Conservation (phyloP, 805 yeast species). For the Cyberlindnera xylosilytica region DNA sequence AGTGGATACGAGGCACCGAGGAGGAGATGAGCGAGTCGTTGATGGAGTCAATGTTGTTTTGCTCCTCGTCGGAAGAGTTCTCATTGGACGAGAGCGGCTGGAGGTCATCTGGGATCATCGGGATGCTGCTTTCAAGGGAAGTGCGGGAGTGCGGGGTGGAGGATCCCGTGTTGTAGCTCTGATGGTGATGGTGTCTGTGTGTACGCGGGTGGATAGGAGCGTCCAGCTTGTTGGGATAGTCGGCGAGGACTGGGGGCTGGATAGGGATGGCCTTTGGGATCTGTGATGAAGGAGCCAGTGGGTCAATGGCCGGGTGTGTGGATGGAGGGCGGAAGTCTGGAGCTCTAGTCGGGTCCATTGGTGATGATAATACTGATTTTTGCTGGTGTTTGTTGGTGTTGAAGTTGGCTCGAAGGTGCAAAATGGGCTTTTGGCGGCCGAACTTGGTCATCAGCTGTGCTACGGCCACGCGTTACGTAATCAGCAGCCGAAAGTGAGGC, state of each 20-base stretch:
- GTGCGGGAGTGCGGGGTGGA: constrained; percentile 17
- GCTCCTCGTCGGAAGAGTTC: constrained; percentile 34
- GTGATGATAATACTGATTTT: neutral
- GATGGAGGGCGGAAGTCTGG: constrained; percentile 89
- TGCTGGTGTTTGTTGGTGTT: neutral
- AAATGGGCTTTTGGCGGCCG: constrained; percentile 2
- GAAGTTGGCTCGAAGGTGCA: neutral
- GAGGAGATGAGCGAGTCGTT: constrained; percentile 22
- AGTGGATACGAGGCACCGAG: constrained; percentile 31
- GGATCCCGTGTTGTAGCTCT: constrained; percentile 14
- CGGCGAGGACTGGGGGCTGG: constrained; percentile 75
- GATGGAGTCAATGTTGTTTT: constrained; percentile 11
- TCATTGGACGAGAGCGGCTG: constrained; percentile 48
- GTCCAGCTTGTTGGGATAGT: constrained; percentile 64
- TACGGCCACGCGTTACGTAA: too few species aligned
- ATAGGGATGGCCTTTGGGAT: constrained; percentile 78
- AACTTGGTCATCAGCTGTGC: constrained; percentile 14
- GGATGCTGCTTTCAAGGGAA: constrained; percentile 35
- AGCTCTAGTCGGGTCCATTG: constrained; percentile 91
- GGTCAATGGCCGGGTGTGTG: constrained; percentile 46
- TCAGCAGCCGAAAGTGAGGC: neutral
- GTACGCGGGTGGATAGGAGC: constrained; percentile 58
- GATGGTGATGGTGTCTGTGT: constrained; percentile 27
- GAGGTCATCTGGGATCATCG: constrained; percentile 55
- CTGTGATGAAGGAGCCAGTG: constrained; percentile 59